Conservation (phyloP, 192 early-diverging fungal genomes). For the Linnemannia hyalina region DNA sequence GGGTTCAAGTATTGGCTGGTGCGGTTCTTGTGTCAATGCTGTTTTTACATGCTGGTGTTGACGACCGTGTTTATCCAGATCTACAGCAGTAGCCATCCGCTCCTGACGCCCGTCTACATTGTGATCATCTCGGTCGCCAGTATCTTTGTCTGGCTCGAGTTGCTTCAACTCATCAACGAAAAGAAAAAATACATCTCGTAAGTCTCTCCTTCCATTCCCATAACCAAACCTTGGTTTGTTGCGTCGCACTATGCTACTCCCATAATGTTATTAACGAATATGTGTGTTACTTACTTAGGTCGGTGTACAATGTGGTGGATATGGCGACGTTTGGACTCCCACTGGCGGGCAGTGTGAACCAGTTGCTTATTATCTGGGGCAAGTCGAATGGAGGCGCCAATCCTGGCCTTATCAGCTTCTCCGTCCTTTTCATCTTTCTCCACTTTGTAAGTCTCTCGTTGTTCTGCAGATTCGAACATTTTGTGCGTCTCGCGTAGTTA, state of each 20-base stretch:
- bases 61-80: neutral
- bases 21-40: neutral
- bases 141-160: slow-evolving; percentile 15
- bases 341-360: slow-evolving; percentile 7
- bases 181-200: slow-evolving; percentile 5
- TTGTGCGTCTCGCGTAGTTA: too few relatives aligned
- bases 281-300: neutral
- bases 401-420: slow-evolving; percentile 3
- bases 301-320: slow-evolving; percentile 9
- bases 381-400: neutral
- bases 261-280: too few relatives aligned
- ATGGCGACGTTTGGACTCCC: slow-evolving; percentile 2
- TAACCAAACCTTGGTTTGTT: neutral
- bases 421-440: neutral
- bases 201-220: too few relatives aligned
- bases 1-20: slow-evolving; percentile 5
- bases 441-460: slow-evolving; percentile 5
- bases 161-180: neutral
- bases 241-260: neutral
- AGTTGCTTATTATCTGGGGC: neutral
- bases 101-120: neutral
- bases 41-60: neutral
- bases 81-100: neutral
- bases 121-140: neutral
- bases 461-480: too few relatives aligned